Evolutionary conservation across 2,329 filamentous ascomycete species (phyloP).

Genomic region (Neonectria sp.): DNA sequence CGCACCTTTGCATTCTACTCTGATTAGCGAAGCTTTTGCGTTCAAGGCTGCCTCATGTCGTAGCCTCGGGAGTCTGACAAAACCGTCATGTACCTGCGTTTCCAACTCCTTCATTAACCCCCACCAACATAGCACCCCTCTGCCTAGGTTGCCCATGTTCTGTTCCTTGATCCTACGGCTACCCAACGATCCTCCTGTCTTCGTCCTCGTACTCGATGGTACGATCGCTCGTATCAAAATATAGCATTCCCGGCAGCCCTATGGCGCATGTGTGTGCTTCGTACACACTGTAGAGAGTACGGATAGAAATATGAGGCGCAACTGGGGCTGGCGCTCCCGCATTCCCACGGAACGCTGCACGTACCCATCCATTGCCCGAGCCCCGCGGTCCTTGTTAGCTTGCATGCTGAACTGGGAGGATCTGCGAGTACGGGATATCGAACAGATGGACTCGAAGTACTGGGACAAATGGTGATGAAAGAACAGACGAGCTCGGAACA

Average conservation of each 20-base stretch:
- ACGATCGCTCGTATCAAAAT: background rate
- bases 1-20: background rate
- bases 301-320: constrained; percentile 16
- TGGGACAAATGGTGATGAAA: constrained; percentile 7
- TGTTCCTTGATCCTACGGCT: constrained; percentile 4
- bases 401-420: background rate
- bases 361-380: constrained; percentile 18
- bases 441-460: constrained; percentile 3
- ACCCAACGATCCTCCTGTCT: background rate
- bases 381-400: constrained; percentile 13
- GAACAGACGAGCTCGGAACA: background rate
- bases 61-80: background rate
- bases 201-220: background rate
- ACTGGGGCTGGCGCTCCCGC: constrained; percentile 23
- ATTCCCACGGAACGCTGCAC: constrained; percentile 25
- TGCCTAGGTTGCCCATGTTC: constrained; percentile 2
- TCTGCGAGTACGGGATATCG: background rate
- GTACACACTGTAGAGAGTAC: background rate
- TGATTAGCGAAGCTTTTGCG: background rate
- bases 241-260: constrained; percentile 14
- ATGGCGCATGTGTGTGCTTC: constrained; percentile 5
- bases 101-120: constrained; percentile 14
- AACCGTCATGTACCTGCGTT: constrained; percentile 26
- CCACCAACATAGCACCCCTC: constrained; percentile 5
- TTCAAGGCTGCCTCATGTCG: constrained; percentile 11